Percentiles rank a stretch among this genome's conserved stretches.
These are phyloP conservation scores for Keithomyces neogunnii DNA, from an alignment of 2,329 filamentous ascomycete species.

Conservation along the genomic window DNA sequence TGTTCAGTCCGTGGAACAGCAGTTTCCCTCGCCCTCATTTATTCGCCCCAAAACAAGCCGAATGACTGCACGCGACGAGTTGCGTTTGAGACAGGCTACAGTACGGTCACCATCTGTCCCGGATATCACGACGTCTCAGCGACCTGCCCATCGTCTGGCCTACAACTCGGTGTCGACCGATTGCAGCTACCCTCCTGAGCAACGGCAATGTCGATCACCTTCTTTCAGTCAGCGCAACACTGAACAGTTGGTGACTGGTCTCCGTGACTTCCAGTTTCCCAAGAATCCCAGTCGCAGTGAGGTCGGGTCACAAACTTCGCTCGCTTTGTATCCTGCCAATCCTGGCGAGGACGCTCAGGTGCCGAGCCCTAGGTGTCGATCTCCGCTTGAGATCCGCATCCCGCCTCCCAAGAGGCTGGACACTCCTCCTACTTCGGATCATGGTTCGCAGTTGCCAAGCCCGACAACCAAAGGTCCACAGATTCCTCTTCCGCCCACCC, in stretches of 20 bases:
- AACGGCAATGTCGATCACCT: constrained; percentile 13
- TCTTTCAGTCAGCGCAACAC: constrained; percentile 15
- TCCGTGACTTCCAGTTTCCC: constrained; percentile 30
- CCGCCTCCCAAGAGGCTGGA: constrained; percentile 16
- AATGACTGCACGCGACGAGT: constrained; percentile 49
- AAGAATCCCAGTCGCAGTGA: constrained; percentile 18
- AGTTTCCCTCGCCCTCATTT: constrained; percentile 45
- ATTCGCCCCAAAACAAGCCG: constrained; percentile 45
- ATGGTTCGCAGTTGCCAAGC: constrained; percentile 3
- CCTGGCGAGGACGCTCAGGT: constrained; percentile 15
- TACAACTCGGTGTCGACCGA: constrained; percentile 9
- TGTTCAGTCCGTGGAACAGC: constrained; percentile 19
- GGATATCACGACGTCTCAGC: constrained; percentile 8
- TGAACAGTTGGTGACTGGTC: constrained; percentile 17
- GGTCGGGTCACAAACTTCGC: constrained; percentile 16
- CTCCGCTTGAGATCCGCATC: constrained; percentile 14
- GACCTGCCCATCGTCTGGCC: constrained; percentile 6
- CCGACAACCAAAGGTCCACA: constrained; percentile 11
- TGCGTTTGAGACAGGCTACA: constrained; percentile 20
- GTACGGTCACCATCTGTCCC: constrained; percentile 21
- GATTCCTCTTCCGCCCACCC: constrained; percentile 17
- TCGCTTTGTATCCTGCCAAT: constrained; percentile 11
- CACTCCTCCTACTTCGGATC: constrained; percentile 23
- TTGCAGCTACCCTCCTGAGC: constrained; percentile 3
- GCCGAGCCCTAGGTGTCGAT: constrained; percentile 17